Evolutionary conservation across 345 rosid species (phyloP).

Genomic region (Gossypium raimondii): DNA sequence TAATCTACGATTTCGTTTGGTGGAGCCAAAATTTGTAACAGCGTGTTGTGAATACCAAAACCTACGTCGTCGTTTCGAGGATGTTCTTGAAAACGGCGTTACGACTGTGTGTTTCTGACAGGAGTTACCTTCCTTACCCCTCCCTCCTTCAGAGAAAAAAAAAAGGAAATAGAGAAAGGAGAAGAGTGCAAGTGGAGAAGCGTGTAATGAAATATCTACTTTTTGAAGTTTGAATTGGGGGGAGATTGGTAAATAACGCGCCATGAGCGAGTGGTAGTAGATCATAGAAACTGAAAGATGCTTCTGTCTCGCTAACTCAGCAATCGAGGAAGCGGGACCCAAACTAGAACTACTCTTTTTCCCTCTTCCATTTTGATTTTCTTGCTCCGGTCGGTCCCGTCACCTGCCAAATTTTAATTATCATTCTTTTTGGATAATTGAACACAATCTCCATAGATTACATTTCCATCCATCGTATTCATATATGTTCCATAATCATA

Average conservation of each 20-base stretch:
- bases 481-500: too few relatives aligned
- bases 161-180: neutral
- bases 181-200: neutral
- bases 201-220: constrained; percentile 14
- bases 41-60: neutral
- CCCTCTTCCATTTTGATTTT: constrained; percentile 20
- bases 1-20: neutral
- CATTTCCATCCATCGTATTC: too few relatives aligned
- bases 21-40: neutral
- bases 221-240: neutral
- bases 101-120: constrained; percentile 23
- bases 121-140: constrained; percentile 28
- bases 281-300: constrained; percentile 32
- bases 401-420: too few relatives aligned
- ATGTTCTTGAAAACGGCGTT: constrained; percentile 8
- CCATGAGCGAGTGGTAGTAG: constrained; percentile 18
- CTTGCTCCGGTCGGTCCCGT: neutral
- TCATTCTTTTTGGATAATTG: too few relatives aligned
- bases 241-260: neutral
- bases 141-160: constrained; percentile 5
- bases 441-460: too few relatives aligned
- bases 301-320: constrained; percentile 33
- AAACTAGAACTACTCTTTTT: neutral
- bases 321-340: constrained; percentile 45
- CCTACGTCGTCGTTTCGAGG: constrained; percentile 9